Base-by-base conservation (phyloP, 2,329 filamentous ascomycete species). In the Fusarium dlaminii region DNA sequence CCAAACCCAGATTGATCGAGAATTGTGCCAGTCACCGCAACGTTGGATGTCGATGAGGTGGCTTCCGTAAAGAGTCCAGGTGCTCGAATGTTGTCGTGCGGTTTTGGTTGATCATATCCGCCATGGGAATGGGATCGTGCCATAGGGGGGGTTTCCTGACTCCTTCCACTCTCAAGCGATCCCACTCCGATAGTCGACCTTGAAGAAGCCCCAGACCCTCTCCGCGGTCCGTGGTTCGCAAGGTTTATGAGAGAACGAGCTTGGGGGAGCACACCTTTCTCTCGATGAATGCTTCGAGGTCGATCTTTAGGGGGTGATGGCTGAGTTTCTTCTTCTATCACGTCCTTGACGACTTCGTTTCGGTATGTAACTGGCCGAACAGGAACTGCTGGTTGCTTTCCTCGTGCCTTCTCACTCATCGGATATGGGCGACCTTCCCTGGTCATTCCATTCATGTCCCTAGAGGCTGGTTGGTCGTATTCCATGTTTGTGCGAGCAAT, bases 371-470 rank as follows among this genome's bases (percentile, higher is more conserved):
- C 65, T 8, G 65, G 45, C 42, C 66, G 76, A 56, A 66, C 58
- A 13, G 73, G 66, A 17, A 73, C 73, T 10, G 74, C 82, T 15
- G 86, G 85, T 54, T 83, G 84, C 70, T 89, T 89, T 7, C 87
- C 87, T 17, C 84, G 82, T 29, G 86, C 84, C 74, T 88, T 89
- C 22, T 83, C 81, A 70, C 85, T 87, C 62, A 82, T 75, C n/a
- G 48, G 48, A 34, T 51, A 51, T 24, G 30, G 34, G 40, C 56
- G 69, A 22, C 48, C 64, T 32, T 68, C 69, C 17, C 66, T 56
- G 6, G 43, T 18, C 48, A 59, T 60, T 22, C 63, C 68, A 32
- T 65, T 69, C 32, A 51, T 66, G 8, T 46, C 65, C 37, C 56
- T 68, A 30, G 48, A 61, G 17, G 30, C 46, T 8, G 45, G 37